Conservation (phyloP, 148 eudicot species). For the Mesembryanthemum crystallinum region DNA sequence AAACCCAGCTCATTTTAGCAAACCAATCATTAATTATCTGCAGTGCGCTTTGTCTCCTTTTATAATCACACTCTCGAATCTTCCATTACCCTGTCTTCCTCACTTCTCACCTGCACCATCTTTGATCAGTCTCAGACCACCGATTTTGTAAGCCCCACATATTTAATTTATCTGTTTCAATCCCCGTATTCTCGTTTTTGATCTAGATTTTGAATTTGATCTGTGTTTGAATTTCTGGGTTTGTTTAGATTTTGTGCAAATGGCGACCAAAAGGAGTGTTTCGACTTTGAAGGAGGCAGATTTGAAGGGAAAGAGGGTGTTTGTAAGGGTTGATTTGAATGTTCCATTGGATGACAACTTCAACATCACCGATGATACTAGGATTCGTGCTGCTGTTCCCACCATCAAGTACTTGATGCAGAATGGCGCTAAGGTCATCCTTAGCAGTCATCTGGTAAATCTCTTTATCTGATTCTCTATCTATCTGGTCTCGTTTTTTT, state of each 20-base stretch:
- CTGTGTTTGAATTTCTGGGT: neutral
- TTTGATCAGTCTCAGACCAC: neutral
- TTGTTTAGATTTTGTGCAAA: slow-evolving; percentile 22
- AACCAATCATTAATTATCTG: too few species aligned
- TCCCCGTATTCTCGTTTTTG: neutral
- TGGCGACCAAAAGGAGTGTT: slow-evolving; percentile 81
- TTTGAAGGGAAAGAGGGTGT: slow-evolving; percentile 80
- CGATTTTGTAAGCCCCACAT: neutral
- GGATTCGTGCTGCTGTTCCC: slow-evolving; percentile 76
- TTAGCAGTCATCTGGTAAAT: slow-evolving; percentile 43
- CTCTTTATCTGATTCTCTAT: neutral
- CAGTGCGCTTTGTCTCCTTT: too few species aligned
- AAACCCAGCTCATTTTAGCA: too few species aligned
- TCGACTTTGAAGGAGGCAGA: slow-evolving; percentile 61
- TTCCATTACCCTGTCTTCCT: too few species aligned
- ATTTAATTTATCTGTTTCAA: neutral
- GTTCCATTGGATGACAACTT: slow-evolving; percentile 69
- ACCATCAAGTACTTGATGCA: slow-evolving; percentile 62
- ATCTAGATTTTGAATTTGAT: neutral
- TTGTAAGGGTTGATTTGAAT: slow-evolving; percentile 72
- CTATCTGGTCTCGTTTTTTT: neutral
- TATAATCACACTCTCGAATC: too few species aligned
- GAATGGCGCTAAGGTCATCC: slow-evolving; percentile 72
- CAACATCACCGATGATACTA: slow-evolving; percentile 79
- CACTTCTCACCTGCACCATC: too few species aligned